These are phyloP conservation scores for Colletotrichum neosansevieriae DNA, from an alignment of 2,329 filamentous ascomycete species.

Conservation along the genomic window DNA sequence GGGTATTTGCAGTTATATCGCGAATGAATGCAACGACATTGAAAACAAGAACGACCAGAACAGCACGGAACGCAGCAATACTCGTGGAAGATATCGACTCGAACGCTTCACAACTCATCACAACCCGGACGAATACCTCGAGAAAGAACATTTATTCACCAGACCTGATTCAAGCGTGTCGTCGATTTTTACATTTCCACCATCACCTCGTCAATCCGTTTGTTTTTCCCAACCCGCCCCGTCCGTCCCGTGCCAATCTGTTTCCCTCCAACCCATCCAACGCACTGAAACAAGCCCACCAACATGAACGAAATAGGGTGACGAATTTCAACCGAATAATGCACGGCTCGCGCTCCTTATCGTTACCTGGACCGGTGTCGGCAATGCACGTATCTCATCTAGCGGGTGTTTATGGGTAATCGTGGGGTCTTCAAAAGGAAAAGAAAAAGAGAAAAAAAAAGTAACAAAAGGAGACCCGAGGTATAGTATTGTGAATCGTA, in stretches of 20 bases:
- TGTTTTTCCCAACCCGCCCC: constrained; percentile 7
- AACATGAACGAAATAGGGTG: background rate
- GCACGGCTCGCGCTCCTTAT: constrained; percentile 29
- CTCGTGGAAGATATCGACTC: too few relatives aligned
- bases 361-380: constrained; percentile 20
- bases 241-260: background rate
- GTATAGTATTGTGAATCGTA: constrained; percentile 38
- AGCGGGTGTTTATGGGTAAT: constrained; percentile 32
- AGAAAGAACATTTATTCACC: constrained; percentile 20
- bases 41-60: too few relatives aligned
- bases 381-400: constrained; percentile 30
- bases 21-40: too few relatives aligned
- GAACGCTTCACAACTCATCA: too few relatives aligned
- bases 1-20: too few relatives aligned
- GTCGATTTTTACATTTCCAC: constrained; percentile 28
- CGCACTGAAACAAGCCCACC: background rate
- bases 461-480: constrained; percentile 25
- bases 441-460: too few relatives aligned
- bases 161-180: constrained; percentile 21
- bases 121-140: background rate
- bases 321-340: constrained; percentile 18
- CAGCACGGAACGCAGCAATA: too few relatives aligned
- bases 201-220: constrained; percentile 32
- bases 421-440: constrained; percentile 3
- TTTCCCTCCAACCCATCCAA: constrained; percentile 4